phyloP scores from a whole-genome alignment of 2,329 filamentous ascomycete species.

The Plectosphaerella sp. region DNA sequence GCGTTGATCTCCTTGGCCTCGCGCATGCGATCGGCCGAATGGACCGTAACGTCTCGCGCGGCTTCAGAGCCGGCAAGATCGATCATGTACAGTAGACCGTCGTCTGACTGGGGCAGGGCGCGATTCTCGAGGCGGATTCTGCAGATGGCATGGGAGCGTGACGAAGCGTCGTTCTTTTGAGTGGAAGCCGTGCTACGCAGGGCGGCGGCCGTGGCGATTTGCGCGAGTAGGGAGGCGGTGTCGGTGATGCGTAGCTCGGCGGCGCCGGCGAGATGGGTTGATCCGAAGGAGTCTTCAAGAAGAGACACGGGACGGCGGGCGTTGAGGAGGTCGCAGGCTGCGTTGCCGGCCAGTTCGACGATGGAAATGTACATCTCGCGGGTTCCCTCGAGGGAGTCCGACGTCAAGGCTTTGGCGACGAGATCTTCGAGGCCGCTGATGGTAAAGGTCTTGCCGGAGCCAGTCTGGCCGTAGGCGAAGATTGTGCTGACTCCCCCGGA shows the following conservation, averaged over 20 bases:
- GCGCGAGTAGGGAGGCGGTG: conserved; percentile 20
- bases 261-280: conserved; percentile 37
- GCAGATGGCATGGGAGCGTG: conserved; percentile 43
- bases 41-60: conserved; percentile 33
- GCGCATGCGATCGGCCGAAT: conserved; percentile 37
- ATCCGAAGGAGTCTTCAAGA: conserved; percentile 40
- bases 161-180: conserved; percentile 40
- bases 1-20: conserved; percentile 43
- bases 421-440: conserved; percentile 35
- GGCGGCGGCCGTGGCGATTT: conserved; percentile 30
- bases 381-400: conserved; percentile 13
- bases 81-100: conserved; percentile 40
- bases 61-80: conserved; percentile 45
- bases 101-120: conserved; percentile 18
- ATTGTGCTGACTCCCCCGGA: conserved; percentile 42
- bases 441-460: conserved; percentile 43
- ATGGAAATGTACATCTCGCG: conserved; percentile 30
- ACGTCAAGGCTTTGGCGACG: conserved; percentile 29
- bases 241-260: conserved; percentile 28
- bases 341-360: conserved; percentile 33
- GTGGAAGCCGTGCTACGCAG: conserved; percentile 38
- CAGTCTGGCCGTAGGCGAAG: conserved; percentile 44
- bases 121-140: conserved; percentile 37
- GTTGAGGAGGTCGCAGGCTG: conserved; percentile 35
- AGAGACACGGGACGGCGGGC: conserved; percentile 34